These are phyloP conservation scores for Zopfia rhizophila DNA, from an alignment of 2,329 filamentous ascomycete genomes.

Conservation along the genomic window DNA sequence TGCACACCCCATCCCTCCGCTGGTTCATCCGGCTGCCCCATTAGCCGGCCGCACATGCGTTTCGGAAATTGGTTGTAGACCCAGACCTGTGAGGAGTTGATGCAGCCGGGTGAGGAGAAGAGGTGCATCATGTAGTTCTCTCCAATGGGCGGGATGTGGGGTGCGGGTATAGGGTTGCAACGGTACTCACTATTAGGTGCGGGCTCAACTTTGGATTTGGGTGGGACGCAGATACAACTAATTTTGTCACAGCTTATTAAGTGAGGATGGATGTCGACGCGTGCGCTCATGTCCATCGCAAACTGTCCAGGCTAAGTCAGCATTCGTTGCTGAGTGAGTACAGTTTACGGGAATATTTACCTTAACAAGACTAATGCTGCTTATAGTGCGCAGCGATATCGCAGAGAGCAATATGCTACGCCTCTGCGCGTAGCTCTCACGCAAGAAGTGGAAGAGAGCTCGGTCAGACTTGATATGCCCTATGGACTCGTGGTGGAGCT, in stretches of 20 bases:
- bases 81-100: constrained; percentile 29
- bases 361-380: constrained; percentile 34
- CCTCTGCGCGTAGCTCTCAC: constrained; percentile 18
- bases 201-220: constrained; percentile 31
- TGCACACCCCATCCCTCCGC: constrained; percentile 43
- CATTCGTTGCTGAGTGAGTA: background rate
- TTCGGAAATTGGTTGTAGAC: constrained; percentile 36
- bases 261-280: constrained; percentile 33
- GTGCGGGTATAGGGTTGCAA: constrained; percentile 29
- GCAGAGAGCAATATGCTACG: constrained; percentile 18
- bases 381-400: constrained; percentile 27
- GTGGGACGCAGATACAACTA: constrained; percentile 35
- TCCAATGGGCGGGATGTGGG: constrained; percentile 31
- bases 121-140: constrained; percentile 32
- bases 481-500: constrained; percentile 32
- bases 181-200: constrained; percentile 34
- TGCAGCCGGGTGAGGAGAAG: constrained; percentile 28
- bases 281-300: constrained; percentile 27
- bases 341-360: constrained; percentile 5
- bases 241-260: constrained; percentile 21
- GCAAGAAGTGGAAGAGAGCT: constrained; percentile 29
- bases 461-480: constrained; percentile 28
- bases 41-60: constrained; percentile 30
- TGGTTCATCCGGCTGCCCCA: constrained; percentile 25
- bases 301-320: constrained; percentile 12